Evolutionary conservation across 176 grass and related monocot genomes (phyloP), one percentile per base, ranked within the genome.

Genomic region (Thalia dealbata): DNA sequence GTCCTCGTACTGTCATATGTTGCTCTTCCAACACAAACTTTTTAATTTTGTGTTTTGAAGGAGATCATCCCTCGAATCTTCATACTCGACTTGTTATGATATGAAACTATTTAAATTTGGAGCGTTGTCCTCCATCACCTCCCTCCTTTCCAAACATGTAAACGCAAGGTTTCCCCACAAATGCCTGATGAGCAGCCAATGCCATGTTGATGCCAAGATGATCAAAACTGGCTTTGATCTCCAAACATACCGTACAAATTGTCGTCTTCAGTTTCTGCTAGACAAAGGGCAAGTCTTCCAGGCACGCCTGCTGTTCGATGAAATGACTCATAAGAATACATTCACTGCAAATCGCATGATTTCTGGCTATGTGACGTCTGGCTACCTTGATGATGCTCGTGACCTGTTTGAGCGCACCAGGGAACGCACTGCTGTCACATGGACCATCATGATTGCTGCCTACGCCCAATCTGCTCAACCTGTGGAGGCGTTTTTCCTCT

Each of bases 401-500:
- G 22, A 16, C 0, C 85, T 96, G 9, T 90, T 92, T 77, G 18
- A 16, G n/a, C 12, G 25, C 14, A 81, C 79, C 28, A 16, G 64
- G 27, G 41, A 68, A 65, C 80, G 80, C 30, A 66, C 83, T 59
- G 61, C 60, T 23, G 46, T 82, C 14, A 85, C 93, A 30, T 96
- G 85, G 89, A 96, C 93, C 12, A 70, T 92, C 70, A 87, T 96
- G 92, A 90, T 92, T 54, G 25, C 78, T 29, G 66, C 73, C 16
- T 32, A 72, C 58, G 5, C 86, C 13, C 23, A 65, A 50, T 72
- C 55, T 3, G 84, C 77, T 21, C 72, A 70, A 11, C 73, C 41
- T 59, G 6, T 25, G 0, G 78, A 92, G 61, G 89, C 86, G 7
- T 54, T 88, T 3, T 63, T 42, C 0, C 64, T 92, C 45, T 96